A percentile compares a stretch with the other conserved stretches of the same genome.
Conservation (phyloP, 2,329 filamentous ascomycete genomes). For the Colletotrichum horii region DNA sequence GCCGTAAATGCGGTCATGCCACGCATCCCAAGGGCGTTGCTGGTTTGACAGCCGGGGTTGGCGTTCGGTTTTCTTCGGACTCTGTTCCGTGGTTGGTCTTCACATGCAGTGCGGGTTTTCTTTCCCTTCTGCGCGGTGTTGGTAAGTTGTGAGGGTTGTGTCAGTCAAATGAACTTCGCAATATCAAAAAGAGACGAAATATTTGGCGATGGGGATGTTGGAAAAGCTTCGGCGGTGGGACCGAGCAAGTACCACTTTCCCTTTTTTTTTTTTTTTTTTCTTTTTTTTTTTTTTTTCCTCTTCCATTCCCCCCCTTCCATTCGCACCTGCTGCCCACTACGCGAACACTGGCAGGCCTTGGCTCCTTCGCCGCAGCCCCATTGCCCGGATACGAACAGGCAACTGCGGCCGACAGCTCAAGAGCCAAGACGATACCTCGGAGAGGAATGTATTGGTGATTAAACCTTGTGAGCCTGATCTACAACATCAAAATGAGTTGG, state of each 20-base stretch:
- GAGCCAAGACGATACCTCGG: background rate
- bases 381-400: slow-evolving; percentile 4
- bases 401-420: background rate
- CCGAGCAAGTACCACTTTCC: background rate
- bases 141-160: background rate
- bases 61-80: background rate
- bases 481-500: background rate
- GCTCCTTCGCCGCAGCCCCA: background rate
- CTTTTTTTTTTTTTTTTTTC: background rate
- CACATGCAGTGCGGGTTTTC: background rate
- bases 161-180: background rate
- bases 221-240: background rate
- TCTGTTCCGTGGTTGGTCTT: background rate
- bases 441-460: background rate
- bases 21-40: background rate
- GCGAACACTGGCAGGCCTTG: background rate
- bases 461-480: background rate
- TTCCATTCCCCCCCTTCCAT: too few relatives aligned
- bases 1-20: background rate
- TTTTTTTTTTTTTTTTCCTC: background rate
- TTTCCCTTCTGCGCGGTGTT: background rate
- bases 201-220: background rate
- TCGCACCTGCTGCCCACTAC: background rate
- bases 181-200: background rate
- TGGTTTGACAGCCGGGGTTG: background rate